Conservation (phyloP, 495 filamentous ascomycete genomes). For the Tetracladium marchalianum region DNA sequence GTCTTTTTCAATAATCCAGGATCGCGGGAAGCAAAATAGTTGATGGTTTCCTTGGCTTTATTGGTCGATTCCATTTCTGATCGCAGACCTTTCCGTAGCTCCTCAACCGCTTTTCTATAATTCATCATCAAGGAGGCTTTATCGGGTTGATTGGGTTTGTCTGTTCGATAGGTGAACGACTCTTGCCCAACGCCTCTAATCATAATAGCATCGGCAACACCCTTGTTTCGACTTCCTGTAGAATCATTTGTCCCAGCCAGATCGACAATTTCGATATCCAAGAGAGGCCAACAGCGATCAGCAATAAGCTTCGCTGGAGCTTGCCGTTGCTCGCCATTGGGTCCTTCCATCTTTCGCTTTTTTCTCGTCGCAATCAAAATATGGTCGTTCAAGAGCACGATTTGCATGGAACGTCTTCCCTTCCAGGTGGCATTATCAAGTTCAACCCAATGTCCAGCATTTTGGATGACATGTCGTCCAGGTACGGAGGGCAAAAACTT, state of each 20-base stretch:
- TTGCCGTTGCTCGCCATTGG: conserved; percentile 41
- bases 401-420: conserved; percentile 69
- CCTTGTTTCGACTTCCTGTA: conserved; percentile 45
- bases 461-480: conserved; percentile 82
- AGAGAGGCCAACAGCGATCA: conserved; percentile 86
- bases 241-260: conserved; percentile 55
- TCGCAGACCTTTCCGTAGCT: conserved; percentile 70
- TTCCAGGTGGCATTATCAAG: conserved; percentile 97
- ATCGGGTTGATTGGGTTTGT: conserved; percentile 61
- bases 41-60: conserved; percentile 68
- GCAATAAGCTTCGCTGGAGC: conserved; percentile 72
- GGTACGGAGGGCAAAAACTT: conserved; percentile 89
- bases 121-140: conserved; percentile 74
- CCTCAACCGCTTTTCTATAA: conserved; percentile 85
- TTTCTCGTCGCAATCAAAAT: conserved; percentile 82
- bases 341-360: conserved; percentile 71
- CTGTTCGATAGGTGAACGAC: conserved; percentile 84
- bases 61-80: conserved; percentile 74
- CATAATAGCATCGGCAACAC: conserved; percentile 76
- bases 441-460: conserved; percentile 88
- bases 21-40: conserved; percentile 67
- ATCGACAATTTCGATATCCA: conserved; percentile 91
- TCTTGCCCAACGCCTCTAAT: conserved; percentile 77
- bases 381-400: conserved; percentile 92
- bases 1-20: conserved; percentile 63